Evolutionary conservation across 495 filamentous ascomycete species (phyloP).

Genomic region (Ramalina peruviana): DNA sequence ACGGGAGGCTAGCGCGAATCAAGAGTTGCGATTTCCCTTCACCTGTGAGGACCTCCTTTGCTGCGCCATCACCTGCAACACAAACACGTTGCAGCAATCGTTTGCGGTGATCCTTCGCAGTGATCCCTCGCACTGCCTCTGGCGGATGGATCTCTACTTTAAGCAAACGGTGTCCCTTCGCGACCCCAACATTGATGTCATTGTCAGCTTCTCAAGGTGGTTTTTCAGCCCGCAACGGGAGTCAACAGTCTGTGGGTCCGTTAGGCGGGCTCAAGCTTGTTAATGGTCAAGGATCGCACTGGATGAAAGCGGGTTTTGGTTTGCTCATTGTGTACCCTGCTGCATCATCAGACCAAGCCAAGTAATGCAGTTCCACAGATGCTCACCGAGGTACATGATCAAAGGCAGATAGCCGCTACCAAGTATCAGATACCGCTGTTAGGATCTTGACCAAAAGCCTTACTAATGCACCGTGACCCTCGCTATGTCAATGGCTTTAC

Average conservation of each 20-base stretch:
- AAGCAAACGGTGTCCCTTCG: no score
- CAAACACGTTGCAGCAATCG: no score
- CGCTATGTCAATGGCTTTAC: constrained; percentile 85
- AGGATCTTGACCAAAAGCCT: constrained; percentile 11
- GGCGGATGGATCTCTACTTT: no score
- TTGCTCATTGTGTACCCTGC: constrained; percentile 87
- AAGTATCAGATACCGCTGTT: constrained; percentile 3
- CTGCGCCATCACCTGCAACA: not conserved
- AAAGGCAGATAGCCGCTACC: constrained; percentile 85
- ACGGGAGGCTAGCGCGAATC: not conserved
- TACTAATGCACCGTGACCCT: constrained; percentile 97
- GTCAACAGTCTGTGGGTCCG: no score
- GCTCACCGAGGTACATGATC: constrained; percentile 89
- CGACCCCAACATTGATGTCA: no score
- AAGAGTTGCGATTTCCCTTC: no score
- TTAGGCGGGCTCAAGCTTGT: no score
- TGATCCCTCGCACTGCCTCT: no score
- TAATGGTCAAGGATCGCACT: not conserved
- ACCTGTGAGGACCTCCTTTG: not conserved
- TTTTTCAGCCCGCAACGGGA: no score
- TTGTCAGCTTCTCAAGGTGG: no score
- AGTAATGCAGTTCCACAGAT: constrained; percentile 2
- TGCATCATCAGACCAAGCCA: not conserved
- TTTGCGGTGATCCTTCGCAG: no score
- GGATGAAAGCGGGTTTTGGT: constrained; percentile 82